Conservation (phyloP, 768 basidiomycete genomes). For the Trametes villosa region DNA sequence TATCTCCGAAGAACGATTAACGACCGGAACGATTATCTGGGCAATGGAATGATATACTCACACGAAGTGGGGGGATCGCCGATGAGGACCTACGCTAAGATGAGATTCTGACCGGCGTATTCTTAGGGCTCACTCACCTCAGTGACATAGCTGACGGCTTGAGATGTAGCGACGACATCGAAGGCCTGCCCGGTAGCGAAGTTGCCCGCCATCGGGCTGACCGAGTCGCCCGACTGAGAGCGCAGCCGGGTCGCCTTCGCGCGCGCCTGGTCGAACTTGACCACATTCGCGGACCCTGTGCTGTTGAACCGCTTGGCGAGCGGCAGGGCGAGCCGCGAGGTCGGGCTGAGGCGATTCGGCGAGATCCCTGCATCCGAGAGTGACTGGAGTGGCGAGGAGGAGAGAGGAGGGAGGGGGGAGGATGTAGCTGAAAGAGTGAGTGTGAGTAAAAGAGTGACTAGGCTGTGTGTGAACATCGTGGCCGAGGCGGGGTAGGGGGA, state of each 20-base stretch:
- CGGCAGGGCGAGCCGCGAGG: constrained; percentile 11
- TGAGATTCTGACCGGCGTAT: neutral
- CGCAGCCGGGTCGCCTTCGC: constrained; percentile 16
- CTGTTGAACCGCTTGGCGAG: constrained; percentile 25
- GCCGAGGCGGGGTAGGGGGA: neutral
- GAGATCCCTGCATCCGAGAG: neutral
- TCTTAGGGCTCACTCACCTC: constrained; percentile 4
- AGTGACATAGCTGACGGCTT: constrained; percentile 33
- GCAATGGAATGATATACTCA: constrained; percentile 9
- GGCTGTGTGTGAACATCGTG: constrained; percentile 11
- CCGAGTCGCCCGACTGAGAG: constrained; percentile 31
- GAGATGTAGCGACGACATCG: constrained; percentile 20
- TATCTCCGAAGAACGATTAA: constrained; percentile 17
- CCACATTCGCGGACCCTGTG: constrained; percentile 22
- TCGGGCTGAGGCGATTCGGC: neutral
- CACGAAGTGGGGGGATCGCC: constrained; percentile 29
- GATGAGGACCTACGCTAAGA: constrained; percentile 22
- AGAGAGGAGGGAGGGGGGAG: neutral
- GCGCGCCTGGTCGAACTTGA: constrained; percentile 28
- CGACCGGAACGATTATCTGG: neutral
- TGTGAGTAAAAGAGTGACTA: constrained; percentile 22
- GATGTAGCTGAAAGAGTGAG: neutral
- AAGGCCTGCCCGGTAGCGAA: constrained; percentile 4
- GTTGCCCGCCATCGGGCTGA: neutral
- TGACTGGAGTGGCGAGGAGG: neutral